phyloP scores from a whole-genome alignment of 78 protist genomes.

The Cyanophora paradoxa region DNA sequence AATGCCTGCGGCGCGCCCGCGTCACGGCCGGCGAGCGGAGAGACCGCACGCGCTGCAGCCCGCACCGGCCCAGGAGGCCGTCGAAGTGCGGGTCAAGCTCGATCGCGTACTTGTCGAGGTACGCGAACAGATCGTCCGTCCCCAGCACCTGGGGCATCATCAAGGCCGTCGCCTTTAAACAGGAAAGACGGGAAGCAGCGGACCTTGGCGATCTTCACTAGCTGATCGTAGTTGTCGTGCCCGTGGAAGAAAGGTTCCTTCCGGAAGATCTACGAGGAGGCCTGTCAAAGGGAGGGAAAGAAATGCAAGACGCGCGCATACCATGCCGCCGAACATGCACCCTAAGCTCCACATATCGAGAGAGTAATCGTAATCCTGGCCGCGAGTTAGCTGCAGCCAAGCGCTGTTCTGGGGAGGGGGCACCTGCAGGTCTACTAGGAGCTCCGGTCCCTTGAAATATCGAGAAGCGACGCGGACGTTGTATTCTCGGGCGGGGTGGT shows the following conservation, averaged over 20 bases:
- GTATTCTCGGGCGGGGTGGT: conserved; percentile 89
- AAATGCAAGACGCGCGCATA: not conserved
- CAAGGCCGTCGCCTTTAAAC: no score
- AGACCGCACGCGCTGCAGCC: not conserved
- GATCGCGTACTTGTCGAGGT: conserved; percentile 87
- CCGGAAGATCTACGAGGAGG: conserved; percentile 68
- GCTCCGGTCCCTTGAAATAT: conserved; percentile 97
- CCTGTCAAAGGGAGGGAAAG: not conserved
- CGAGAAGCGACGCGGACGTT: conserved; percentile 99
- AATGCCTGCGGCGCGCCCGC: conserved; percentile 28
- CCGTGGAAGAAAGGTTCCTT: conserved; percentile 99
- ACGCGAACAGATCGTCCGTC: conserved; percentile 83
- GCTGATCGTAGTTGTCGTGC: conserved; percentile 96
- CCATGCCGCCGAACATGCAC: conserved; percentile 96
- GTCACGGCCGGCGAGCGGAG: not conserved
- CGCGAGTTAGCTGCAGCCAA: no score
- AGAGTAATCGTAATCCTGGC: conserved; percentile 90
- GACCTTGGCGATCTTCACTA: conserved; percentile 92
- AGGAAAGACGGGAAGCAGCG: no score
- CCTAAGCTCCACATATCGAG: conserved; percentile 93
- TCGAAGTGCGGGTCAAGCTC: conserved; percentile 71
- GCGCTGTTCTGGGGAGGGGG: no score
- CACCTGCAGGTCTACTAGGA: conserved; percentile 78
- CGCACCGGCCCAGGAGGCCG: conserved; percentile 58
- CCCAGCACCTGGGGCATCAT: conserved; percentile 83